Base-by-base conservation (phyloP, 2,329 filamentous ascomycete species). In the Iodosphaeria phyllophila region DNA sequence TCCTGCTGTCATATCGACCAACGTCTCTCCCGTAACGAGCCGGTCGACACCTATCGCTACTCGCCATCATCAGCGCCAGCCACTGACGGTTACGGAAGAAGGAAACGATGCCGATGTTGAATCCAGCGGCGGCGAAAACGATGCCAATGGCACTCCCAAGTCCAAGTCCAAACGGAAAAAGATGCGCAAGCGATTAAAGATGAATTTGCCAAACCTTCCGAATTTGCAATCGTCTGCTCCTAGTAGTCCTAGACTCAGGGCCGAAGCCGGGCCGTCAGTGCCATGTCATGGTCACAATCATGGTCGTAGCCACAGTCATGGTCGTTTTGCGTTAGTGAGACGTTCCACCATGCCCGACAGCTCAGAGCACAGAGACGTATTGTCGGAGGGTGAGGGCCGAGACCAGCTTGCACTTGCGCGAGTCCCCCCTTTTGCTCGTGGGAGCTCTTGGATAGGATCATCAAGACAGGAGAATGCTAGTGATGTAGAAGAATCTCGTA, bases 91-190 rank as follows among this genome's bases (percentile, higher is more conserved):
- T 6, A 50, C 57, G 21, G 54, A 54, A 14, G 62, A 61, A 32
- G 70, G 67, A 12, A 78, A 71, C 43, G 79, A 84, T 44, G 69
- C 76, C 1, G 80, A 89, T 44, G 79, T 74, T 2, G 84, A 92
- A 43, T 80, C 89, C 43, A 92, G 82, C 22, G 78, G 73, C 0
- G 80, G 83, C 26, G 11, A 52, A 52, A 11, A 39, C 49, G n/a
- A 43, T 51, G 9, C 54, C 32, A 56, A 26, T 40, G 49, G 15
- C 38, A 12, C 20, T n/a, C 25, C 15, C 13, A 12, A 9, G 5
- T 16, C 48, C 2, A 64, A 62, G 32, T 57, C 56, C 16, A 72
- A 63, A 46, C 73, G 71, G 46, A 64, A 68, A 34, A 69, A 66
- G 42, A 71, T 60, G 36, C 60, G 64, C 31, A 64, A 56, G 18